Evolutionary conservation across 2,329 filamentous ascomycete genomes (phyloP).

Genomic region (Diaporthe amygdali): DNA sequence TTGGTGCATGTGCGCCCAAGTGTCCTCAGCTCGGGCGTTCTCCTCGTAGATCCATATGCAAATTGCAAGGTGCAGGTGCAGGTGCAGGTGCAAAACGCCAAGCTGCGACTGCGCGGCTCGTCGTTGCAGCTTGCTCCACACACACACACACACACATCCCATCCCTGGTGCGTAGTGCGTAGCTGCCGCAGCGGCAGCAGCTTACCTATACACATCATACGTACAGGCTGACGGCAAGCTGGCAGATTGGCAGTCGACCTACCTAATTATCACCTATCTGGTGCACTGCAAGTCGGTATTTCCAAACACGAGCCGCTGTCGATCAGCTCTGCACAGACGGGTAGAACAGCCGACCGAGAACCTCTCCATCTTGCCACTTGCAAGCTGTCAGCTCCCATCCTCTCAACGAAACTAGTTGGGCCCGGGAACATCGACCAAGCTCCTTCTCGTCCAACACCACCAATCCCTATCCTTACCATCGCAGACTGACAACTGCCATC

Average conservation of each 20-base stretch:
- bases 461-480: background rate
- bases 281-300: background rate
- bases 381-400: background rate
- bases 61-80: background rate
- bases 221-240: background rate
- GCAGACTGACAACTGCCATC: background rate
- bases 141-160: background rate
- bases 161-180: background rate
- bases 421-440: background rate
- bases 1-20: no score
- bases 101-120: constrained; percentile 3
- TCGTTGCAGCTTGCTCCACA: constrained; percentile 4
- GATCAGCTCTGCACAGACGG: background rate
- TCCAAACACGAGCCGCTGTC: background rate
- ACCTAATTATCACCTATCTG: background rate
- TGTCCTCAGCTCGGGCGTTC: background rate
- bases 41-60: background rate
- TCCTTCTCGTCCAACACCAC: background rate
- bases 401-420: background rate
- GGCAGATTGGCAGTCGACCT: background rate
- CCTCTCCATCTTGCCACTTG: background rate
- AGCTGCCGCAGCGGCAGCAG: background rate
- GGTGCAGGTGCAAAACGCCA: constrained; percentile 4
- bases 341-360: background rate
- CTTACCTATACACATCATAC: background rate